Evolutionary conservation across 1,284 basidiomycete species (phyloP).

Genomic region (Trametes sp.): DNA sequence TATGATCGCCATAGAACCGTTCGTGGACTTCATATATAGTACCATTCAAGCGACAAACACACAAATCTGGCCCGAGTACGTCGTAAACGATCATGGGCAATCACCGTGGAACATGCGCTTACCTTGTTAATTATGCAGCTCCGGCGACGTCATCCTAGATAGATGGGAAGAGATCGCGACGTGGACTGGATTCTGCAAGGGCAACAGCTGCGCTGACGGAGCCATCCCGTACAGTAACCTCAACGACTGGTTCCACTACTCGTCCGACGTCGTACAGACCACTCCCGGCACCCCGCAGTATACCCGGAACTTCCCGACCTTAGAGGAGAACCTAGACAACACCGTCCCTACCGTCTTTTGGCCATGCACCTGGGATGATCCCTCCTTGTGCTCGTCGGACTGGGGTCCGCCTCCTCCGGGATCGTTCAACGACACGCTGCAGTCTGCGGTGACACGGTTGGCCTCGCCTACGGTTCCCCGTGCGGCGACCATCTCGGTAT

Average conservation of each 20-base stretch:
- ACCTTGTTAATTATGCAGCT: background rate
- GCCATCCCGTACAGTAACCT: conserved; percentile 21
- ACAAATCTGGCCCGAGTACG: conserved; percentile 14
- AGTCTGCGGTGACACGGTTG: background rate
- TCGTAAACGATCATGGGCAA: background rate
- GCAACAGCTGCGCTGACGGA: conserved; percentile 6
- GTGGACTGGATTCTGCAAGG: conserved; percentile 14
- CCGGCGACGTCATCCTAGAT: conserved; percentile 13
- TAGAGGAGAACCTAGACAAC: conserved; percentile 12
- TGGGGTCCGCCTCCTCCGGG: conserved; percentile 2
- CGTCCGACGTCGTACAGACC: conserved; percentile 10
- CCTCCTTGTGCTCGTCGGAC: conserved; percentile 16
- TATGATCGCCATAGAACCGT: conserved; percentile 15
- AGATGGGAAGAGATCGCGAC: conserved; percentile 17
- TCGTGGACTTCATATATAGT: conserved; percentile 21
- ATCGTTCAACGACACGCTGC: background rate
- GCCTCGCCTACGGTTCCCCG: background rate
- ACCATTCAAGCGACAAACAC: conserved; percentile 10
- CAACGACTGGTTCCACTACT: conserved; percentile 24
- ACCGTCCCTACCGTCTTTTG: conserved; percentile 13
- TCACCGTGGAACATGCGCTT: background rate
- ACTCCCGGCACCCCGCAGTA: conserved; percentile 15
- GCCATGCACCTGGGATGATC: conserved; percentile 18
- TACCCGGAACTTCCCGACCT: background rate
- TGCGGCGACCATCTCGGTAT: background rate